Conservation (phyloP, 257 asterid species). For the Solanum verrucosum region DNA sequence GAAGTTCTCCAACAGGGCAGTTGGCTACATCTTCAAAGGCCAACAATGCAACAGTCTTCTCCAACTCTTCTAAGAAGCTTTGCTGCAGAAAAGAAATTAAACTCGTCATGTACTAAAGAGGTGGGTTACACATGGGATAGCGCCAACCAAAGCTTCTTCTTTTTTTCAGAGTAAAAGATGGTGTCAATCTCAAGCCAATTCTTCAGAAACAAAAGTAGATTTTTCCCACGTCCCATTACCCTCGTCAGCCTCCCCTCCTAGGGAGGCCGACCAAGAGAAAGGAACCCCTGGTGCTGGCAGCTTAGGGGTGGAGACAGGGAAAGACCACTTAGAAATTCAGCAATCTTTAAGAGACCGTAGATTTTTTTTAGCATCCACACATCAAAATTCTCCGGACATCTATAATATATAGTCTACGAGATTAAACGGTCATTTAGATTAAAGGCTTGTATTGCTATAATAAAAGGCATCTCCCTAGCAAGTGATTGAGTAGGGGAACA, state of each 20-base stretch:
- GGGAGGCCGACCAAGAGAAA: background rate
- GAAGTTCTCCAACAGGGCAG: slow-evolving; percentile 66
- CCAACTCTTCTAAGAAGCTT: slow-evolving; percentile 70
- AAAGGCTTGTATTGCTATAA: background rate
- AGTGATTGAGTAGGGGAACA: background rate
- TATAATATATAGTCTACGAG: background rate
- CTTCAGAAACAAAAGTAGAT: background rate
- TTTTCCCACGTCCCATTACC: background rate
- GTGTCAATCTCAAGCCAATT: background rate
- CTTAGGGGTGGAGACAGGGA: background rate
- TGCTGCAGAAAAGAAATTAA: slow-evolving; percentile 27
- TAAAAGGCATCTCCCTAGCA: background rate
- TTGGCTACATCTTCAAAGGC: slow-evolving; percentile 69
- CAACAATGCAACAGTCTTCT: slow-evolving; percentile 70
- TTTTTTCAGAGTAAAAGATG: background rate
- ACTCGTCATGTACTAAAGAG: background rate
- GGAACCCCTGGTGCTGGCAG: background rate
- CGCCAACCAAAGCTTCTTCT: background rate
- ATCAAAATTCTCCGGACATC: background rate
- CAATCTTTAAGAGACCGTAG: background rate
- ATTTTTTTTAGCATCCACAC: background rate
- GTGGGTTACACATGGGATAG: background rate
- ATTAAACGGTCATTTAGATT: background rate
- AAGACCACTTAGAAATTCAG: background rate
- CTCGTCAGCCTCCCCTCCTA: background rate